A percentile compares a stretch with the other conserved stretches of the same genome.
phyloP scores from a whole-genome alignment of 768 basidiomycete genomes.

The Termitomyces sp. region DNA sequence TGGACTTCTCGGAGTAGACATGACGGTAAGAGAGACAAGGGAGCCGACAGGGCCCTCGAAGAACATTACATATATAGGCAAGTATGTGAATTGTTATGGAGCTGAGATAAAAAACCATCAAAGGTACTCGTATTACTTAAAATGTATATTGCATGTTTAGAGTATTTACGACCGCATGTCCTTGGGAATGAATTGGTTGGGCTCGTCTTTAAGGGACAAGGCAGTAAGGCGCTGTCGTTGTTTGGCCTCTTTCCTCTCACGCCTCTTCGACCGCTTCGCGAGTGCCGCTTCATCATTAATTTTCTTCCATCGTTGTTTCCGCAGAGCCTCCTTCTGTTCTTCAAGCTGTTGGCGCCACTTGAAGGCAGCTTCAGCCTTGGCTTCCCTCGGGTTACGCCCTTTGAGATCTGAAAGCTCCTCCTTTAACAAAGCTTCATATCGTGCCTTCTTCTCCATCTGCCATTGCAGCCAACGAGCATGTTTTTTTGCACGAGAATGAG shows the following conservation, averaged over 20 bases:
- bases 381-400: constrained; percentile 60
- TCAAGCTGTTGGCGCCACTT: constrained; percentile 65
- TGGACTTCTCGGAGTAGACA: constrained; percentile 30
- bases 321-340: constrained; percentile 54
- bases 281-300: constrained; percentile 45
- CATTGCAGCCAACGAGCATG: constrained; percentile 70
- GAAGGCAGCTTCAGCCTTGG: constrained; percentile 70
- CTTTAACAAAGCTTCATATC: constrained; percentile 51
- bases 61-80: constrained; percentile 7
- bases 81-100: not conserved
- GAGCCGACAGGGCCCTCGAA: not conserved
- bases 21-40: constrained; percentile 12
- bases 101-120: no score
- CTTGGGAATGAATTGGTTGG: constrained; percentile 59
- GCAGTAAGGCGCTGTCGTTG: constrained; percentile 54
- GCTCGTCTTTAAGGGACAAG: constrained; percentile 47
- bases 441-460: constrained; percentile 40
- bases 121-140: not conserved
- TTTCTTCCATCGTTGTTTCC: constrained; percentile 57
- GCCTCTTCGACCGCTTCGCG: constrained; percentile 54
- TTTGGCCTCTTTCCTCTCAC: constrained; percentile 49
- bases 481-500: constrained; percentile 81
- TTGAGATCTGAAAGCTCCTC: constrained; percentile 54
- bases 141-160: constrained; percentile 1
- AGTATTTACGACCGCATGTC: constrained; percentile 16